Evolutionary conservation across 345 rosid genomes (phyloP).

Genomic region (Triadica sebifera): DNA sequence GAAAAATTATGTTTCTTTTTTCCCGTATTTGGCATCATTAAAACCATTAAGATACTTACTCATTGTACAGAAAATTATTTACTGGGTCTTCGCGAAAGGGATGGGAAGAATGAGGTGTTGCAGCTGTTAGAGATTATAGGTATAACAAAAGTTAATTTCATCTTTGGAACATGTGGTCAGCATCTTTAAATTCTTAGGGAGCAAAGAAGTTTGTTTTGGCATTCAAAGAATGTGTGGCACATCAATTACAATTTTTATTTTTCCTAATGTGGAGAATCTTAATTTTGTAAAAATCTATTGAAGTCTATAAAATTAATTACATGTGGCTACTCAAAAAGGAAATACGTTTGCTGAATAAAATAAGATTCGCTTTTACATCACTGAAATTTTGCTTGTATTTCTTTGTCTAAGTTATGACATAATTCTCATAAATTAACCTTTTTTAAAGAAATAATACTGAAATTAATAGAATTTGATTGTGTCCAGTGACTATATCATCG

Average conservation of each 20-base stretch:
- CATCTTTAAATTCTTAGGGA: conserved; percentile 66
- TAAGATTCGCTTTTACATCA: background rate
- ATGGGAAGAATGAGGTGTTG: conserved; percentile 47
- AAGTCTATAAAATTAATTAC: conserved; percentile 3
- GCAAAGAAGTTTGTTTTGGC: conserved; percentile 51
- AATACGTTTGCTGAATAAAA: background rate
- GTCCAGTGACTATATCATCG: background rate
- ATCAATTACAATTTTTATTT: conserved; percentile 6
- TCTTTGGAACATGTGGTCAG: conserved; percentile 33
- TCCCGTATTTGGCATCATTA: background rate
- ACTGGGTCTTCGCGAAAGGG: conserved; percentile 64
- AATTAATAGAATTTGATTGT: background rate
- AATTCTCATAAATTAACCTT: background rate
- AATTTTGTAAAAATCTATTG: background rate
- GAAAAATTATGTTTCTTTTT: conserved; percentile 1
- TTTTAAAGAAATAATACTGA: background rate
- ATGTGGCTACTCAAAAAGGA: background rate
- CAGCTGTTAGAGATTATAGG: conserved; percentile 57
- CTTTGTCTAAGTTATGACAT: background rate
- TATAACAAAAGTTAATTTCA: conserved; percentile 48
- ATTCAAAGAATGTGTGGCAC: conserved; percentile 52
- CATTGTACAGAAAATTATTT: conserved; percentile 65
- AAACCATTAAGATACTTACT: conserved; percentile 1
- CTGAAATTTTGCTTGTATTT: background rate
- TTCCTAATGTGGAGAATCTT: conserved; percentile 7